These are phyloP conservation scores for Primulina eburnea DNA, from an alignment of 257 asterid species.

Conservation along the genomic window DNA sequence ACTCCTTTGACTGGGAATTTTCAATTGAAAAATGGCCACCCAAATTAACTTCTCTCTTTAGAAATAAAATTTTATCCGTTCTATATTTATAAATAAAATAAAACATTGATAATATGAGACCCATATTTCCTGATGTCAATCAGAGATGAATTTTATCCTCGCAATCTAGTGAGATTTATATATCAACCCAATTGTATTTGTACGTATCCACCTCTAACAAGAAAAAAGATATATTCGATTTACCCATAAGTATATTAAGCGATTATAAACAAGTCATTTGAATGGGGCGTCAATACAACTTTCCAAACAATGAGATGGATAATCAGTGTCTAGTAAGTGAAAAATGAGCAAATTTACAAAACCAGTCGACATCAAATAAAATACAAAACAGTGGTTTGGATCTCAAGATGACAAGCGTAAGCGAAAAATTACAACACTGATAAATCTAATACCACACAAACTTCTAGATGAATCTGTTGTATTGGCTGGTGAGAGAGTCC, in stretches of 20 bases:
- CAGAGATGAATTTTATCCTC: neutral
- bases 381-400: neutral
- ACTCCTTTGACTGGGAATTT: neutral
- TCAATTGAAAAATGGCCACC: neutral
- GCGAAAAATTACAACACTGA: constrained; percentile 14
- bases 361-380: neutral
- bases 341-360: neutral
- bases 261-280: neutral
- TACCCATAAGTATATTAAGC: too few relatives aligned
- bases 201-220: too few relatives aligned
- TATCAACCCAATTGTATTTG: too few relatives aligned
- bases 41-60: neutral
- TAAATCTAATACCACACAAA: neutral
- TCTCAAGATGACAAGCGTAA: neutral
- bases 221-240: too few relatives aligned
- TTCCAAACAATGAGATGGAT: neutral
- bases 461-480: constrained; percentile 54
- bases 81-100: too few relatives aligned
- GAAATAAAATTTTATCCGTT: neutral
- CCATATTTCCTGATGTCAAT: neutral
- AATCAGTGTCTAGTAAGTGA: neutral
- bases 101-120: too few relatives aligned
- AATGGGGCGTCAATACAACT: neutral
- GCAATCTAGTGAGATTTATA: too few relatives aligned
- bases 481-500: constrained; percentile 75